phyloP scores from a whole-genome alignment of 139 green algal genomes.

The Tetradesmus obliquus region DNA sequence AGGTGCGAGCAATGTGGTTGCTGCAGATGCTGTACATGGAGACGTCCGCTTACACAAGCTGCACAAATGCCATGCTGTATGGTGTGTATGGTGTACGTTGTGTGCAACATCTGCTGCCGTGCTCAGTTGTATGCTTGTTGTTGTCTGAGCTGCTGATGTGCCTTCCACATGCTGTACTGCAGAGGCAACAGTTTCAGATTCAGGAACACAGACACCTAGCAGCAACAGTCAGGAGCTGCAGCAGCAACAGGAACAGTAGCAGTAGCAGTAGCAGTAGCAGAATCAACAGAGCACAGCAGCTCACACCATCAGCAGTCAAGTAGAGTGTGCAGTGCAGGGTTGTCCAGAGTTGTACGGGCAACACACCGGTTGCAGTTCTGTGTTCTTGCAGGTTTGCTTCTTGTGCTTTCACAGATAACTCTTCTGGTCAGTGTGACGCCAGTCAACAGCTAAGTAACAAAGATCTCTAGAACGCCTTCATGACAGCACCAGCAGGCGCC shows the following conservation, averaged over 20 bases:
- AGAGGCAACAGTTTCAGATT: not conserved
- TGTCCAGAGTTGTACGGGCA: too few relatives aligned
- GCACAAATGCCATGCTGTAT: too few relatives aligned
- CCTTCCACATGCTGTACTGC: not conserved
- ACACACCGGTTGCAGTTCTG: too few relatives aligned
- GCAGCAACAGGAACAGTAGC: not conserved
- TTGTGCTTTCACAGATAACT: too few relatives aligned
- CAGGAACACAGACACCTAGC: not conserved
- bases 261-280: conserved; percentile 1
- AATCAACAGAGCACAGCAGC: not conserved
- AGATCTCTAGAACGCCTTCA: not conserved
- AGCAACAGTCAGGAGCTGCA: not conserved
- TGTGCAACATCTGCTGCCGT: not conserved
- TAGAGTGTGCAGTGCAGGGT: too few relatives aligned
- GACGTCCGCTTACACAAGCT: too few relatives aligned
- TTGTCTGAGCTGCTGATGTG: not conserved
- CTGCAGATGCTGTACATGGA: too few relatives aligned
- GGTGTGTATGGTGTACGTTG: too few relatives aligned
- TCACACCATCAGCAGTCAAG: not conserved
- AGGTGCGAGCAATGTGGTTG: not conserved
- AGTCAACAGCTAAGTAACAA: too few relatives aligned
- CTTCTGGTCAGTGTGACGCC: too few relatives aligned
- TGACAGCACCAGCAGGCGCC: not conserved
- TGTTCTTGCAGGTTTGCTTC: too few relatives aligned
- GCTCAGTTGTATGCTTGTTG: not conserved